A percentile compares a stretch with the other conserved stretches of the same genome.
Conservation (phyloP, 2,329 filamentous ascomycete genomes). For the Thielaviopsis musarum region DNA sequence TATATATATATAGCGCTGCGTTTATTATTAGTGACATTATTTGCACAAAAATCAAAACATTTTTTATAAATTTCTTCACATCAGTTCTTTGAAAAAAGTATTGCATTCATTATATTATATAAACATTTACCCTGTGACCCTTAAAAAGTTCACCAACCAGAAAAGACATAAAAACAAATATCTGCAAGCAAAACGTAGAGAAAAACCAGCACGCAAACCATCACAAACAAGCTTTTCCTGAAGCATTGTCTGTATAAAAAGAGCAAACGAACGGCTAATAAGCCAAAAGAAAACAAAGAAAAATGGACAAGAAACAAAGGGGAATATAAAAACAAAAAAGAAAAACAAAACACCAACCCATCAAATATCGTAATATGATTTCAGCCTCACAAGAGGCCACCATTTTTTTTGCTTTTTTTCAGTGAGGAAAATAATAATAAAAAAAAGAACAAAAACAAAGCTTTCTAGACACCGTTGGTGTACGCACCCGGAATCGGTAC, state of each 20-base stretch:
- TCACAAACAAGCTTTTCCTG: background rate
- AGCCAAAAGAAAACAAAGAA: background rate
- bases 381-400: background rate
- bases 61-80: background rate
- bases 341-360: background rate
- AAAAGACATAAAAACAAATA: background rate
- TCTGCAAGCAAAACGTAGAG: background rate
- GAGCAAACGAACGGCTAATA: background rate
- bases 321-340: slow-evolving; percentile 1
- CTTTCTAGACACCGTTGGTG: slow-evolving; percentile 20
- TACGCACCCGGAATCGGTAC: slow-evolving; percentile 87
- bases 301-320: slow-evolving; percentile 1
- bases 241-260: background rate
- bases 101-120: slow-evolving; percentile 6
- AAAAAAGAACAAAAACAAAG: background rate
- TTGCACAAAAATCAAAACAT: background rate
- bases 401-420: background rate
- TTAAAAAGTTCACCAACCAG: background rate
- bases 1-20: no score
- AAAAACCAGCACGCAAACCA: no score
- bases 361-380: background rate
- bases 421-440: background rate
- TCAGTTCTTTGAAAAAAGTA: background rate
- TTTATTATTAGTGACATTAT: background rate
- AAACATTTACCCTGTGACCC: background rate